Evolutionary conservation across 2,329 filamentous ascomycete species (phyloP).

Genomic region (Cordyceps militaris): DNA sequence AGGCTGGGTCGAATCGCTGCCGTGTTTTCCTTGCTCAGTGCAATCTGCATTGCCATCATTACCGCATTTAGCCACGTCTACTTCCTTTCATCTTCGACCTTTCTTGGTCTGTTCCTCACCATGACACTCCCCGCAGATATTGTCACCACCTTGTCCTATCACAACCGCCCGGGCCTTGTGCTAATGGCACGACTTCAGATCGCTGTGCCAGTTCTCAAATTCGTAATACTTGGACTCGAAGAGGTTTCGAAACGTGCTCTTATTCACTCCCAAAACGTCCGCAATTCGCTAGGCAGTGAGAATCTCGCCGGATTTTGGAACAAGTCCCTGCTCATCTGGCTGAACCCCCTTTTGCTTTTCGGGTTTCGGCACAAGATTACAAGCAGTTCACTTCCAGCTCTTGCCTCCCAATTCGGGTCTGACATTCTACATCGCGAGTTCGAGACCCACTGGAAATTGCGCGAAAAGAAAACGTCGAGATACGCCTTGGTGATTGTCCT

Average conservation of each 20-base stretch:
- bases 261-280: neutral
- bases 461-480: conserved; percentile 15
- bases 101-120: neutral
- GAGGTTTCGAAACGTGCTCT: conserved; percentile 1
- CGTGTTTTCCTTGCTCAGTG: conserved; percentile 21
- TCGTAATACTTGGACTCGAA: neutral
- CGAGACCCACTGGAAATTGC: neutral
- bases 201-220: neutral
- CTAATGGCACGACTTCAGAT: neutral
- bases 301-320: neutral
- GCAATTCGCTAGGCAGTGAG: neutral
- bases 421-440: neutral
- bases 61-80: conserved; percentile 19
- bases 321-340: conserved; percentile 1
- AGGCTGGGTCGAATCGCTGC: conserved; percentile 22
- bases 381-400: neutral
- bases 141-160: neutral
- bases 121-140: neutral
- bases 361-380: neutral
- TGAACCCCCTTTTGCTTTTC: neutral
- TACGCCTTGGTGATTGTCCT: neutral
- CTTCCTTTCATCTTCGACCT: neutral
- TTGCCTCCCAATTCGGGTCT: neutral
- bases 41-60: conserved; percentile 20
- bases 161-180: neutral